Evolutionary conservation across 2,329 filamentous ascomycete genomes (phyloP).

Genomic region (Neofusicoccum laricinum): DNA sequence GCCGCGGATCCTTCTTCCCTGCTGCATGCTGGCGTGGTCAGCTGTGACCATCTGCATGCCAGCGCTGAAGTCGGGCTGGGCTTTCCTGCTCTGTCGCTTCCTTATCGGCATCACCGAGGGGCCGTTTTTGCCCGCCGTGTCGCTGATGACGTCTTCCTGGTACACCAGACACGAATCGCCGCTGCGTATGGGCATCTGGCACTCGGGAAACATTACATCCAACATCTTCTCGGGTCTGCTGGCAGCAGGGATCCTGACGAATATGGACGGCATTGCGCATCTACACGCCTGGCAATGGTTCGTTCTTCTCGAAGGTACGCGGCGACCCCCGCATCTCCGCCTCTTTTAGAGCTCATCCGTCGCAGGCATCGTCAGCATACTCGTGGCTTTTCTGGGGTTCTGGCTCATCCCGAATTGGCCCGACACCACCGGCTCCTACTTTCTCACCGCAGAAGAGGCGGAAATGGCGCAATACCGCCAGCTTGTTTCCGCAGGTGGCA

Average conservation of each 20-base stretch:
- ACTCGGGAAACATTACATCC: slow-evolving; percentile 49
- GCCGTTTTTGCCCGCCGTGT: slow-evolving; percentile 38
- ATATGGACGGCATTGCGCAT: slow-evolving; percentile 29
- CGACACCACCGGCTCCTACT: slow-evolving; percentile 46
- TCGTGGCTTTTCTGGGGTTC: slow-evolving; percentile 32
- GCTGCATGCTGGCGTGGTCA: slow-evolving; percentile 44
- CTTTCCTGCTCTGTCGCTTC: slow-evolving; percentile 39
- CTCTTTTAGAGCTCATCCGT: neutral
- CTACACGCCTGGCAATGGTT: slow-evolving; percentile 37
- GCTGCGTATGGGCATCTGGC: slow-evolving; percentile 51
- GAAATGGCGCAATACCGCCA: slow-evolving; percentile 37
- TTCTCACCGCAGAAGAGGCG: slow-evolving; percentile 26
- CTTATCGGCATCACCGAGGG: slow-evolving; percentile 39
- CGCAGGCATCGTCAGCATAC: slow-evolving; percentile 27
- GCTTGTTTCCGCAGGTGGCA: slow-evolving; percentile 20
- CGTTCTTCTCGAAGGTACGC: slow-evolving; percentile 30
- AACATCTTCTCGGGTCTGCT: slow-evolving; percentile 54
- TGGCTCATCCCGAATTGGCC: slow-evolving; percentile 50
- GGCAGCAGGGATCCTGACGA: slow-evolving; percentile 49
- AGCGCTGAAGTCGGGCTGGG: slow-evolving; percentile 33
- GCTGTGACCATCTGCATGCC: slow-evolving; percentile 47
- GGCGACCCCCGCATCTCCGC: too few relatives aligned
- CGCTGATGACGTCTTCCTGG: slow-evolving; percentile 44
- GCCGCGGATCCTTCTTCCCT: slow-evolving; percentile 35
- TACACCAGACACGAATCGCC: slow-evolving; percentile 53